Evolutionary conservation across 2,329 filamentous ascomycete genomes (phyloP), one percentile per base, ranked within the genome.

Genomic region (Claviceps sp.): DNA sequence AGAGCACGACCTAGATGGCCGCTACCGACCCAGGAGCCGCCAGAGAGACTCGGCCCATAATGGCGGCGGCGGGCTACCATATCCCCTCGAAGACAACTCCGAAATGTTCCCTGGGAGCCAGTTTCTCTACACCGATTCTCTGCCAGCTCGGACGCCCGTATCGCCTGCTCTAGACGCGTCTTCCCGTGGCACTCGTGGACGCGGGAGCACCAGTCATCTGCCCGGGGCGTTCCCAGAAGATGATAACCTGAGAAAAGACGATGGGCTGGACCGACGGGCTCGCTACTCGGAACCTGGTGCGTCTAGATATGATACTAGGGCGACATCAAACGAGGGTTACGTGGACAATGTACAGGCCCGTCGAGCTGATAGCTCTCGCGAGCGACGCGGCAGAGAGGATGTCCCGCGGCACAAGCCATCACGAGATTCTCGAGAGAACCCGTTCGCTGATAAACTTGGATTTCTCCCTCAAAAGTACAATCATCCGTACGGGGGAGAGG

Each of bases 1-100:
- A 41, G 67, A 70, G 44, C 72, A 74, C 55, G 67, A 68, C 51
- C 67, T 72, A 20, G 67, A 69, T 56, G 65, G 68, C 48, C 61
- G 59, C 51, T 65, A 67, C 54, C 61, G 57, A 41, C 61, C 60
- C 38, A 55, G 60, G 6, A 58, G 63, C 22, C 61, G 65, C 51
- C 61, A 65, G 51, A 55, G 60, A 48, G 67, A 68, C 34, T 63
- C 66, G 11, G 59, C 61, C 36, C 63, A 67, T 37, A 34, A 43
- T 24, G 60, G 65, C 47, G 59, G 63, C 36, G 53, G 62, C 26
- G 61, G 60, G 38, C 60, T 69, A 18, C 68, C 67, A 2, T 71
- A 71, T 55, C 69, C 69, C 4, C 68, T 70, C 9, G 67, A 62
- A 22, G 63, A 57, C 59, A 65, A 62, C 57, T 66, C 63, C 53